Evolutionary conservation across 1,284 basidiomycete species (phyloP).

Genomic region (Pascua sp.): DNA sequence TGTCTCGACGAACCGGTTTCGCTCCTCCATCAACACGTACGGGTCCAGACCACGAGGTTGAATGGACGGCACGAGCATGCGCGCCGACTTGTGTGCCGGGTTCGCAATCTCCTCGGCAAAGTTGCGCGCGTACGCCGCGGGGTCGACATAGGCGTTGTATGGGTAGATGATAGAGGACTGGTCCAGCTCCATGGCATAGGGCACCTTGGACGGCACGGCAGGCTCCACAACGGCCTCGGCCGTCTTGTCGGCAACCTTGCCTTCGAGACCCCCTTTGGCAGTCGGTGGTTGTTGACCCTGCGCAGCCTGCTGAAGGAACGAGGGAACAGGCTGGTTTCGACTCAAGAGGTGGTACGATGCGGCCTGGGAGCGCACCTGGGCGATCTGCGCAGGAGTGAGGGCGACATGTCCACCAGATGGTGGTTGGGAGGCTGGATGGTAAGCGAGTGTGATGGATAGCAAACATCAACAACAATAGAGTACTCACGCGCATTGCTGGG

Average conservation of each 20-base stretch:
- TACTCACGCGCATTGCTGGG: constrained; percentile 13
- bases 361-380: constrained; percentile 80
- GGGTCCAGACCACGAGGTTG: constrained; percentile 94
- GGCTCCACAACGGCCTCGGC: constrained; percentile 62
- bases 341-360: constrained; percentile 81
- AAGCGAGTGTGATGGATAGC: neutral
- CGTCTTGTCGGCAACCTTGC: constrained; percentile 67
- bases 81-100: constrained; percentile 55
- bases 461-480: too few species aligned
- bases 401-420: constrained; percentile 32
- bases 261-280: constrained; percentile 10
- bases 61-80: constrained; percentile 78
- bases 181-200: constrained; percentile 68
- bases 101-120: constrained; percentile 50
- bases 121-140: constrained; percentile 65
- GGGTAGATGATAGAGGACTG: constrained; percentile 80
- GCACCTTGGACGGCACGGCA: constrained; percentile 26
- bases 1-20: constrained; percentile 85
- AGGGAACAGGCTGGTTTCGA: constrained; percentile 74
- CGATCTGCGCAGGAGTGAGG: constrained; percentile 82
- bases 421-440: neutral
- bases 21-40: constrained; percentile 82
- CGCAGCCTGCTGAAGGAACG: constrained; percentile 73
- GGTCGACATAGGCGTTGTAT: constrained; percentile 90
- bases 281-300: constrained; percentile 35